Evolutionary conservation across 2,329 filamentous ascomycete species (phyloP).

Genomic region (Penicillium sclerotiorum): DNA sequence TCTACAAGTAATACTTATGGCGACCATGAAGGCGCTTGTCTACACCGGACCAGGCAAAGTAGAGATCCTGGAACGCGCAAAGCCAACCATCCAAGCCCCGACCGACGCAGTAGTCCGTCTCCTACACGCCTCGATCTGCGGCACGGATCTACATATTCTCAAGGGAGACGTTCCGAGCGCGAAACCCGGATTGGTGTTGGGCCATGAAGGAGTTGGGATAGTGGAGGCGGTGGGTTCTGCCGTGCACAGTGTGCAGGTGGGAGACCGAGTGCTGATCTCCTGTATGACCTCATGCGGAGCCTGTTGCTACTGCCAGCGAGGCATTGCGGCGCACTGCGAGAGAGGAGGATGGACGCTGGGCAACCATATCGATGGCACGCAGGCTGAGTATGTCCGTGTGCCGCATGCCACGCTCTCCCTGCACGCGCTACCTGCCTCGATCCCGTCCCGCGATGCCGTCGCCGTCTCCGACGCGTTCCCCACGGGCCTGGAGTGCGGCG

Average conservation of each 20-base stretch:
- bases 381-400: slow-evolving; percentile 60
- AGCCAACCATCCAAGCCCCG: slow-evolving; percentile 45
- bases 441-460: slow-evolving; percentile 49
- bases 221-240: slow-evolving; percentile 50
- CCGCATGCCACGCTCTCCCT: slow-evolving; percentile 55
- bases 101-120: slow-evolving; percentile 56
- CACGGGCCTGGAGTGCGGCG: slow-evolving; percentile 59
- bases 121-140: slow-evolving; percentile 55
- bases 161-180: slow-evolving; percentile 57
- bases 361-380: slow-evolving; percentile 56
- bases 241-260: slow-evolving; percentile 52
- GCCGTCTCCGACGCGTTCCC: slow-evolving; percentile 61
- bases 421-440: slow-evolving; percentile 46
- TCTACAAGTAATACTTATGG: not conserved
- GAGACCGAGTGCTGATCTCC: slow-evolving; percentile 56
- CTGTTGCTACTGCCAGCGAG: slow-evolving; percentile 55
- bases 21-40: slow-evolving; percentile 52
- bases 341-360: slow-evolving; percentile 60
- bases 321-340: slow-evolving; percentile 57
- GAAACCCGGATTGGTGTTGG: slow-evolving; percentile 50
- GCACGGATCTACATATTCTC: slow-evolving; percentile 59
- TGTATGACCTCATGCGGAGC: slow-evolving; percentile 56
- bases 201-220: slow-evolving; percentile 58
- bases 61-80: slow-evolving; percentile 45
- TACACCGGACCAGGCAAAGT: slow-evolving; percentile 42